Evolutionary conservation across 257 asterid species (phyloP).

Genomic region (Nicotiana benthamiana): DNA sequence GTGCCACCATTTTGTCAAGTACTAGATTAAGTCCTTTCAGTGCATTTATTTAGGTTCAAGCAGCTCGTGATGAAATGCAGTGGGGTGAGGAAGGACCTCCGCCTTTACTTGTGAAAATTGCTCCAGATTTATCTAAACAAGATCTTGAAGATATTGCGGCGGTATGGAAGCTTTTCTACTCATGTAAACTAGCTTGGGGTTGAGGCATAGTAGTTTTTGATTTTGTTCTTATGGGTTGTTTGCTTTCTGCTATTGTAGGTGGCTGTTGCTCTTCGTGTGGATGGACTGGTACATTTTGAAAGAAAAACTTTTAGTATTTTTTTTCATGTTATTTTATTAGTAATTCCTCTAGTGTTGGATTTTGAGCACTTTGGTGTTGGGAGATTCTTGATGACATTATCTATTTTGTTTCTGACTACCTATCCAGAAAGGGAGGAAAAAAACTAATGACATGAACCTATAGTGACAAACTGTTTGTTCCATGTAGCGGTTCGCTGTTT

Average conservation of each 20-base stretch:
- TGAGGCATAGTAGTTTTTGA: background rate
- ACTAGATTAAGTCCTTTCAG: background rate
- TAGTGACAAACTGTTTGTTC: background rate
- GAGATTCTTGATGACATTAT: background rate
- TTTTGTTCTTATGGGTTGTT: slow-evolving; percentile 3
- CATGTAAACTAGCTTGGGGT: background rate
- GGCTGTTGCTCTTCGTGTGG: slow-evolving; percentile 87
- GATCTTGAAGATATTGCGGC: slow-evolving; percentile 98
- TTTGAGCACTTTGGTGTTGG: background rate
- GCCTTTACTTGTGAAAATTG: slow-evolving; percentile 90
- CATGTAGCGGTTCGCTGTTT: background rate
- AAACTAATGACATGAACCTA: background rate
- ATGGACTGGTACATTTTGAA: slow-evolving; percentile 75
- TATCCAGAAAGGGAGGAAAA: background rate
- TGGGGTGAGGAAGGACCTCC: slow-evolving; percentile 99
- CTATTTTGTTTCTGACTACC: background rate
- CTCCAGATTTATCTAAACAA: slow-evolving; percentile 90
- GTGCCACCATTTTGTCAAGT: background rate
- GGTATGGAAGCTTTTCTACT: slow-evolving; percentile 30
- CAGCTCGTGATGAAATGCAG: slow-evolving; percentile 99
- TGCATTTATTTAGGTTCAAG: slow-evolving; percentile 60
- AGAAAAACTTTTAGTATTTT: background rate
- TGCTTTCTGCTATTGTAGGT: slow-evolving; percentile 47
- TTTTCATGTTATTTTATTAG: background rate
- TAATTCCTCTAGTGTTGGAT: background rate